phyloP scores from a whole-genome alignment of 2,329 filamentous ascomycete genomes.

The Fusarium sp. region DNA sequence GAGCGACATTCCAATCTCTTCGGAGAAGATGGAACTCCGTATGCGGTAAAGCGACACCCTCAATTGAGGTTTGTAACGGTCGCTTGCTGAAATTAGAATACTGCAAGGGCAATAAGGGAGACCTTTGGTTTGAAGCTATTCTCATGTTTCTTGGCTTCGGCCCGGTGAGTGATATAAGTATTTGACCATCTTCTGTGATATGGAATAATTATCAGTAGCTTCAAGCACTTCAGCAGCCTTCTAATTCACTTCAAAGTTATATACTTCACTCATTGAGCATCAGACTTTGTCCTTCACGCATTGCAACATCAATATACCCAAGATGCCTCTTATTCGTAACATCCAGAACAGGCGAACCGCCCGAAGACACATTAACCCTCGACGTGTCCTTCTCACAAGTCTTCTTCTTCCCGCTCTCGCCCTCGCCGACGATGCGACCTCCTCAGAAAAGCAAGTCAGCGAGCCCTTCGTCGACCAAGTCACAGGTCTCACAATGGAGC shows the following conservation, averaged over 20 bases:
- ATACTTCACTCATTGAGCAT: too few relatives aligned
- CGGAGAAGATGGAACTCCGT: background rate
- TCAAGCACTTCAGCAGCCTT: background rate
- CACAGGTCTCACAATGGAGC: constrained; percentile 22
- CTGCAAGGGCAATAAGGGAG: accelerated
- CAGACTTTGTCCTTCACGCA: background rate
- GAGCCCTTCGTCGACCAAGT: constrained; percentile 7
- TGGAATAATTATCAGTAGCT: background rate
- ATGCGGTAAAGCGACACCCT: background rate
- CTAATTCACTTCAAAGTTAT: background rate
- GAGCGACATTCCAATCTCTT: background rate
- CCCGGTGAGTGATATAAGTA: background rate
- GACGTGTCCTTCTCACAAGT: background rate
- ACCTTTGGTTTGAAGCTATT: background rate
- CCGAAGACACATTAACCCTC: constrained; percentile 6
- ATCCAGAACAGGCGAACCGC: background rate
- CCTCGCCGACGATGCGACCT: constrained; percentile 5
- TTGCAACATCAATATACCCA: background rate
- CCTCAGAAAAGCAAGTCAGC: background rate
- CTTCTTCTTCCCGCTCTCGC: background rate
- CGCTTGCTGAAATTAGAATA: background rate
- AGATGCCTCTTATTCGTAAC: constrained; percentile 1
- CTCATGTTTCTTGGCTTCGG: constrained; percentile 8
- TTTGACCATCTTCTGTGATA: too few relatives aligned
- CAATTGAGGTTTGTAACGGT: background rate